Evolutionary conservation across 1,139 yeast genomes (phyloP).

Genomic region (Debaryomyces psychrophilus): DNA sequence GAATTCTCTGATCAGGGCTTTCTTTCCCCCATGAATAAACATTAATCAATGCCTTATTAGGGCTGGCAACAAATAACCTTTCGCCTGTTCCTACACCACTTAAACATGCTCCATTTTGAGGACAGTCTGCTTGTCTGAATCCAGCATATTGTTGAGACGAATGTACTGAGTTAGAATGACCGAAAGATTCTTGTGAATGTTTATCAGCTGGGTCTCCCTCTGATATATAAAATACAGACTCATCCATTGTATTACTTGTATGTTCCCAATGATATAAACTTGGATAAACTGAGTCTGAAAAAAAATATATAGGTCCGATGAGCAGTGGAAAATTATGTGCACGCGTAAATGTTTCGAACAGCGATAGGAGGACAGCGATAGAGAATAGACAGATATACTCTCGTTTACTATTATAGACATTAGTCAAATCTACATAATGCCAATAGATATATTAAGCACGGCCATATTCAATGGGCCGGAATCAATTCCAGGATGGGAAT

Average conservation of each 20-base stretch:
- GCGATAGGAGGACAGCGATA: conserved; percentile 1
- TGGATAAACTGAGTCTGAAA: not conserved
- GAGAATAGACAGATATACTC: not conserved
- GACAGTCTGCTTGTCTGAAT: conserved; percentile 58
- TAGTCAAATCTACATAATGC: conserved; percentile 55
- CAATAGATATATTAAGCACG: conserved; percentile 72
- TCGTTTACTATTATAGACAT: not conserved
- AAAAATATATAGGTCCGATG: conserved; percentile 10
- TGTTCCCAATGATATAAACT: not conserved
- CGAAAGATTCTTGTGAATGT: conserved; percentile 51
- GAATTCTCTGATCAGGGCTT: conserved; percentile 77
- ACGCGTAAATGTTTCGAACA: conserved; percentile 3
- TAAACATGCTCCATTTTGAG: conserved; percentile 47
- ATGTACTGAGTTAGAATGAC: conserved; percentile 52
- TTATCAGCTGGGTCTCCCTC: conserved; percentile 53
- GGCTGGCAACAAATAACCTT: conserved; percentile 62
- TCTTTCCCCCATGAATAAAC: conserved; percentile 81
- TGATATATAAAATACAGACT: conserved; percentile 58
- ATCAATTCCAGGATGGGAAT: conserved; percentile 65
- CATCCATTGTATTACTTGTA: conserved; percentile 51
- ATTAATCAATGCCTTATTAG: conserved; percentile 70
- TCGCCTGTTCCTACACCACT: conserved; percentile 49
- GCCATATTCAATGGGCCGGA: conserved; percentile 72
- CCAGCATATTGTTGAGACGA: conserved; percentile 52
- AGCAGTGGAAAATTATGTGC: conserved; percentile 8